phyloP scores from a whole-genome alignment of 2,329 filamentous ascomycete species.

The Phaeosphaeria sp. region DNA sequence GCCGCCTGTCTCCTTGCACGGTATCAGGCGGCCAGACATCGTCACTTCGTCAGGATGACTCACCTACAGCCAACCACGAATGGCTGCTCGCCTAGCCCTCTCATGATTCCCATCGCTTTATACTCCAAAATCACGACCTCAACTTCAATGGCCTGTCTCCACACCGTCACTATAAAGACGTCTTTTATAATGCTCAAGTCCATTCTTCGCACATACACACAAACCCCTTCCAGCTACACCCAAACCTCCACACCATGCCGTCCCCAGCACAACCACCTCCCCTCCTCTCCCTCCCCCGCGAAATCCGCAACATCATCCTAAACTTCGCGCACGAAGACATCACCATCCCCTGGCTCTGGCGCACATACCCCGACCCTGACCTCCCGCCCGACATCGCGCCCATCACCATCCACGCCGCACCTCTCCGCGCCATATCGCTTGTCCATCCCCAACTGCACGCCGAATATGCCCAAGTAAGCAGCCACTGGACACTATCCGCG shows the following conservation, averaged over 20 bases:
- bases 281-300: no score
- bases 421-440: background rate
- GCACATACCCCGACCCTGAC: background rate
- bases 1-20: no score
- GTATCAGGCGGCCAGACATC: no score
- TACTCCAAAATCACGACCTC: background rate
- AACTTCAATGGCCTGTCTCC: no score
- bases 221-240: background rate
- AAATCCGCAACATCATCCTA: background rate
- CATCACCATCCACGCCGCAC: background rate
- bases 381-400: background rate
- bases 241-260: background rate
- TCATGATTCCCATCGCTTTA: background rate
- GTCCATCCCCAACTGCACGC: background rate
- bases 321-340: background rate
- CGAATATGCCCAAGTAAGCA: background rate
- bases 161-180: no score
- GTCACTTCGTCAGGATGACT: no score
- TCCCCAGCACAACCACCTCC: no score
- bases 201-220: no score
- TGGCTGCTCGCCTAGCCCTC: no score
- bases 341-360: background rate
- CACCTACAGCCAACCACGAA: no score
- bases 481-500: background rate
- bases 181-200: no score